phyloP scores from a whole-genome alignment of 371 early-diverging fungal genomes.

The Syncephalastrum racemosum region DNA sequence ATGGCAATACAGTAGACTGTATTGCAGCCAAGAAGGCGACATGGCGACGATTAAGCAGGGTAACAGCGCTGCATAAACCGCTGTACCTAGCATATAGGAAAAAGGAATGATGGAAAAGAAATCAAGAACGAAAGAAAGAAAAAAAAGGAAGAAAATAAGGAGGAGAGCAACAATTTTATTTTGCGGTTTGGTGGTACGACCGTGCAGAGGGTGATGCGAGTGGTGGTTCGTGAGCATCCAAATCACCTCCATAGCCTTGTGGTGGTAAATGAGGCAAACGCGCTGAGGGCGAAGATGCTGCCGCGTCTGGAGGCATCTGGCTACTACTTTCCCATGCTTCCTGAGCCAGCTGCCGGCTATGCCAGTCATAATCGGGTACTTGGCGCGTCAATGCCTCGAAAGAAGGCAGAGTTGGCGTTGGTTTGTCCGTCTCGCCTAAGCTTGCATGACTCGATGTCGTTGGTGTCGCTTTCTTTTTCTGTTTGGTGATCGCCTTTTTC shows the following conservation, averaged over 20 bases:
- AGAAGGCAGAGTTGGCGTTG: constrained; percentile 1
- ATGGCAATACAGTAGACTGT: constrained; percentile 27
- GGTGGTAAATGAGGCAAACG: constrained; percentile 11
- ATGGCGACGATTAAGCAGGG: not conserved
- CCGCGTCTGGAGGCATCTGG: not conserved
- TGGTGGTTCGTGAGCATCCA: not conserved
- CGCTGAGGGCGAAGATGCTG: not conserved
- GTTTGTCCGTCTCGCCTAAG: not conserved
- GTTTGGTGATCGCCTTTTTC: not conserved
- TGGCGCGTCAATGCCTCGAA: constrained; percentile 6
- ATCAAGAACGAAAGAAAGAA: not conserved
- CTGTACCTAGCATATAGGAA: no score
- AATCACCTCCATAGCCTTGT: constrained; percentile 1
- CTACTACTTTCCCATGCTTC: no score
- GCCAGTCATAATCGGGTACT: constrained; percentile 9
- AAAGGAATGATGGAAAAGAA: no score
- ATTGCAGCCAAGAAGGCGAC: constrained; percentile 3
- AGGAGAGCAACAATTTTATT: not conserved
- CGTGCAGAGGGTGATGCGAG: constrained; percentile 3
- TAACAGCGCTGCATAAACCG: constrained; percentile 6
- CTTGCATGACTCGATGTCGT: not conserved
- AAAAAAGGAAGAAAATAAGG: not conserved
- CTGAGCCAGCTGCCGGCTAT: constrained; percentile 5
- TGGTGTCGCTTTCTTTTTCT: not conserved
- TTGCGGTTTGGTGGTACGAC: not conserved